phyloP scores from a whole-genome alignment of 257 asterid genomes.

The Echium plantagineum region DNA sequence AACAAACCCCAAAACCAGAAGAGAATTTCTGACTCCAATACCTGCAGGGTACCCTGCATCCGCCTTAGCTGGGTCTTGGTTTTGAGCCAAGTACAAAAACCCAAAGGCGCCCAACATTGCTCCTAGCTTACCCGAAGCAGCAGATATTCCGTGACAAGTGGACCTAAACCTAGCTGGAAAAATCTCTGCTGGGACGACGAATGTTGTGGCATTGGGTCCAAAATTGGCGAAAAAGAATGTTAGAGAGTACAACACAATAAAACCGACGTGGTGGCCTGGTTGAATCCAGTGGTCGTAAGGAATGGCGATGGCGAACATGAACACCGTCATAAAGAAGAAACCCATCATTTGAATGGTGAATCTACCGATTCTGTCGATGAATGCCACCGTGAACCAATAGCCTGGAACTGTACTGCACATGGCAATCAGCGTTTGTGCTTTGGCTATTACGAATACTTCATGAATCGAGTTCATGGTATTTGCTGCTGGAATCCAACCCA shows the following conservation, averaged over 20 bases:
- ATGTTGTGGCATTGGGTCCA: neutral
- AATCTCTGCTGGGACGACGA: neutral
- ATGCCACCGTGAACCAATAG: neutral
- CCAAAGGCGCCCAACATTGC: neutral
- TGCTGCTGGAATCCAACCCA: neutral
- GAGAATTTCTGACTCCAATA: neutral
- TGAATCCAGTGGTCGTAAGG: neutral
- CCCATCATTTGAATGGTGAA: neutral
- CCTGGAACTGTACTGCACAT: neutral
- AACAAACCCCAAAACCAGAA: neutral
- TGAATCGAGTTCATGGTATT: neutral
- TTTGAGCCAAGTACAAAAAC: neutral
- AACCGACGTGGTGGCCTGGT: neutral
- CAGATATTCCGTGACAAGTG: neutral
- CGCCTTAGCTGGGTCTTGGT: neutral
- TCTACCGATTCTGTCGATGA: neutral
- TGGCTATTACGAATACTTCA: neutral
- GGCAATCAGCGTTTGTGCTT: neutral
- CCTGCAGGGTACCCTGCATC: neutral
- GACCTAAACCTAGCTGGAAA: neutral
- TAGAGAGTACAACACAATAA: neutral
- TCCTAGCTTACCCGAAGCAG: neutral
- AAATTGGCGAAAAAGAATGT: neutral
- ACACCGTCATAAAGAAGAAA: neutral
- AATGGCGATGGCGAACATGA: neutral